Evolutionary conservation across 805 yeast species (phyloP), one percentile per base, ranked within the genome.

Genomic region (Candida loeiensis): DNA sequence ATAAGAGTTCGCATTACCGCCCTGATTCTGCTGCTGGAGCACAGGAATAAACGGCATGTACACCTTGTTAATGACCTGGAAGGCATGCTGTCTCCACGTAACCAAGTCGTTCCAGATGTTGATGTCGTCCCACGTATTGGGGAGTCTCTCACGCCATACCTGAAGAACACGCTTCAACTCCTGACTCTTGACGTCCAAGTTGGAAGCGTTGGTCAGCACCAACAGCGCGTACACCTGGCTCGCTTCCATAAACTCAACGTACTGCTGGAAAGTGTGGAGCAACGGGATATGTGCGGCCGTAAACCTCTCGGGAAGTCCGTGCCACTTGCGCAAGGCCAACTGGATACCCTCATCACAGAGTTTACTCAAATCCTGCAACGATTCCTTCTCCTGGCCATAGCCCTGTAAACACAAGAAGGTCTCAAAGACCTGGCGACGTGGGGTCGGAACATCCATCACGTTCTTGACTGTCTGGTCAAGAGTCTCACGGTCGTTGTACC

Each of bases 81-180:
- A 93, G 0, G 96, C 97, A 66, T 93, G 98, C 63, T 93, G 98
- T 50, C 99, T 76, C 99, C 99, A 93, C 0, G 98, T 90, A 3
- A 93, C 95, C 45, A 93, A 66, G 57, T 93, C 99, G 50, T 95
- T 90, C 99, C 99, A 93, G 45, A 90, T 77, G 58, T 89, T 91
- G 54, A 93, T 90, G 59, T 93, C 99, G 63, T 93, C 99, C 97
- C 98, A 93, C 6, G 78, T 71, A 54, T 93, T 93, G 9, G 99
- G 99, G 37, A 95, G 69, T 47, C 99, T 80, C 57, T 93, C 99
- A 55, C 99, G 74, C 99, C 99, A 93, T 1, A 95, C 96, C 59
- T 89, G 97, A 29, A 93, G 64, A 0, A 93, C 96, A 39, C 98
- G 77, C 64, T 93, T 93, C 46, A 93, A 73, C 54, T 93, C 99